These are phyloP conservation scores for Xanthoconium stramineum DNA, from an alignment of 768 basidiomycete genomes.

Conservation along the genomic window DNA sequence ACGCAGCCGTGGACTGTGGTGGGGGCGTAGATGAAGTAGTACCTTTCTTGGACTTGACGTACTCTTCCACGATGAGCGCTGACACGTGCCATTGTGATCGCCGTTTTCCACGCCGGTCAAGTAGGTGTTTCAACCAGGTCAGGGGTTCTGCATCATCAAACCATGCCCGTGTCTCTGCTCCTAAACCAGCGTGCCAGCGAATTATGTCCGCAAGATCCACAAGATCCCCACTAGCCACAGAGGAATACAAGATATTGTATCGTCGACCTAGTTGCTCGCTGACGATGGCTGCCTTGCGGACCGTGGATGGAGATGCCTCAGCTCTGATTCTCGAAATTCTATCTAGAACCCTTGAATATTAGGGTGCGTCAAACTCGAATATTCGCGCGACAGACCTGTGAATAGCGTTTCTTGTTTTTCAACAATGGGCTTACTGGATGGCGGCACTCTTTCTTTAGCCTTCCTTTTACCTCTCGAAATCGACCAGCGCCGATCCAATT, in stretches of 20 bases:
- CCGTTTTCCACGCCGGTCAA: conserved; percentile 43
- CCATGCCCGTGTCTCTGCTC: conserved; percentile 42
- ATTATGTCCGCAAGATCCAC: conserved; percentile 50
- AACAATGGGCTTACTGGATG: conserved; percentile 41
- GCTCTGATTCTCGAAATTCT: conserved; percentile 55
- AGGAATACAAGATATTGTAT: conserved; percentile 52
- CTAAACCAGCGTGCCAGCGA: conserved; percentile 60
- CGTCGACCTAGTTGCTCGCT: conserved; percentile 63
- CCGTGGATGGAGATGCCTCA: conserved; percentile 48
- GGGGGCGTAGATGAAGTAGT: conserved; percentile 10
- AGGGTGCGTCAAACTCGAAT: neutral
- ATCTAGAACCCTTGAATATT: conserved; percentile 35
- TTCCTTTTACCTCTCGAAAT: conserved; percentile 52
- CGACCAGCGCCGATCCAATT: conserved; percentile 60
- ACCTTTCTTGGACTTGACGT: conserved; percentile 41
- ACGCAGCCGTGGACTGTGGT: conserved; percentile 11
- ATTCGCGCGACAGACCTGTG: conserved; percentile 40
- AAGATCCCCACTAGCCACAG: conserved; percentile 30
- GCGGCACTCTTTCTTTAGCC: conserved; percentile 47
- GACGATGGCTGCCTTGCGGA: conserved; percentile 62
- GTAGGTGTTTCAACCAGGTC: conserved; percentile 68
- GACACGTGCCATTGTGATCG: conserved; percentile 62
- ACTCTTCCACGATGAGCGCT: conserved; percentile 69
- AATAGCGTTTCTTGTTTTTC: conserved; percentile 62
- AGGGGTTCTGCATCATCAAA: conserved; percentile 67